These are phyloP conservation scores for Lyophyllum decastes DNA, from an alignment of 768 basidiomycete species.

Conservation along the genomic window DNA sequence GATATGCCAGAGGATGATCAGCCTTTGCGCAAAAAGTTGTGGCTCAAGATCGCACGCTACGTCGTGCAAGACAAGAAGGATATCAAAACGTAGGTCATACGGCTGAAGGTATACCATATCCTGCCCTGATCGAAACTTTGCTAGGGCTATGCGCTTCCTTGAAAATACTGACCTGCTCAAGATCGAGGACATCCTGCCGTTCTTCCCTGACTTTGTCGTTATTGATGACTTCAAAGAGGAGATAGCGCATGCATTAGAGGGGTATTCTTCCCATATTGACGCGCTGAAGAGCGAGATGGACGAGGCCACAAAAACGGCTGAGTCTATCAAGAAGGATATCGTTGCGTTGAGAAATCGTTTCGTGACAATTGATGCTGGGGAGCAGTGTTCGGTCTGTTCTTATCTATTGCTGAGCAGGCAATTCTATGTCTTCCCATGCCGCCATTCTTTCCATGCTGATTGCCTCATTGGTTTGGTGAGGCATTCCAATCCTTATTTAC, in stretches of 20 bases:
- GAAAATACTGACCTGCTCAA: conserved; percentile 94
- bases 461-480: conserved; percentile 93
- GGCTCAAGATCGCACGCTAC: conserved; percentile 98
- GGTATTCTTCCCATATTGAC: conserved; percentile 91
- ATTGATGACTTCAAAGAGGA: conserved; percentile 99
- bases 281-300: conserved; percentile 92
- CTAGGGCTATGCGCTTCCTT: conserved; percentile 94
- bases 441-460: conserved; percentile 97
- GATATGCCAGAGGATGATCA: conserved; percentile 93
- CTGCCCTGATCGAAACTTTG: not conserved
- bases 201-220: conserved; percentile 99
- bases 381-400: conserved; percentile 83
- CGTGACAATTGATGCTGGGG: conserved; percentile 86
- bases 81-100: conserved; percentile 88
- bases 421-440: conserved; percentile 98
- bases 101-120: not conserved
- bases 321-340: conserved; percentile 93
- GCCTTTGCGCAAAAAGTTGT: conserved; percentile 86
- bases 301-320: conserved; percentile 89
- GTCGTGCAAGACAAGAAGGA: conserved; percentile 98
- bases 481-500: conserved; percentile 12
- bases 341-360: conserved; percentile 83
- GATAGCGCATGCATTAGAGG: conserved; percentile 93
- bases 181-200: conserved; percentile 97
- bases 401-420: conserved; percentile 80